Evolutionary conservation across 2,329 filamentous ascomycete genomes (phyloP).

Genomic region (Boeremia lycopersici): DNA sequence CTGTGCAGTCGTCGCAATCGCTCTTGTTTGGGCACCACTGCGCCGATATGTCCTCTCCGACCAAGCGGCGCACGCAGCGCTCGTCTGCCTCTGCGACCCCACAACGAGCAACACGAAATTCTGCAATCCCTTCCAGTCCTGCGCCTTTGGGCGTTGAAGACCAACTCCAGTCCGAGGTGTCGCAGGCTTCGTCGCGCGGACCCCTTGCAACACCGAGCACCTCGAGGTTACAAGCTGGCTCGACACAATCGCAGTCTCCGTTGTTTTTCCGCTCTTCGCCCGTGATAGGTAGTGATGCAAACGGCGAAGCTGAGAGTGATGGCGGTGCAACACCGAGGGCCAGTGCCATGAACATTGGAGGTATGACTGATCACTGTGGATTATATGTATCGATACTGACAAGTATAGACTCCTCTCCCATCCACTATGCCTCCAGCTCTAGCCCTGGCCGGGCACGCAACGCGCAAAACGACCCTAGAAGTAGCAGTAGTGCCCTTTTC

Average conservation of each 20-base stretch:
- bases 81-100: constrained; percentile 62
- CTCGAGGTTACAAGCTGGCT: constrained; percentile 49
- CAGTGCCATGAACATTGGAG: constrained; percentile 65
- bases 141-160: constrained; percentile 52
- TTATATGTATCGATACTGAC: constrained; percentile 17
- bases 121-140: constrained; percentile 60
- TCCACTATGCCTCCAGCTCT: constrained; percentile 88
- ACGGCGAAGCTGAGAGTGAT: constrained; percentile 56
- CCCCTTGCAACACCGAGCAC: constrained; percentile 55
- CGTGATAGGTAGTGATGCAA: constrained; percentile 48
- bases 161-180: constrained; percentile 52
- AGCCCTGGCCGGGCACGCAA: constrained; percentile 72
- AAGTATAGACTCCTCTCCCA: constrained; percentile 81
- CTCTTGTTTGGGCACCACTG: constrained; percentile 10
- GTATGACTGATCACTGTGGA: constrained; percentile 51
- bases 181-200: constrained; percentile 47
- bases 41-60: constrained; percentile 65
- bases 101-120: constrained; percentile 58
- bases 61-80: constrained; percentile 61
- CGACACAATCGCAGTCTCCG: constrained; percentile 77
- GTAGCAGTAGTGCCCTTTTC: constrained; percentile 86
- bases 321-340: constrained; percentile 75
- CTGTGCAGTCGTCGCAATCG: constrained; percentile 3
- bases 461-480: constrained; percentile 71
- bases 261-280: constrained; percentile 76